Conservation (phyloP, 1,284 basidiomycete genomes). For the Cryptococcus hybrid region DNA sequence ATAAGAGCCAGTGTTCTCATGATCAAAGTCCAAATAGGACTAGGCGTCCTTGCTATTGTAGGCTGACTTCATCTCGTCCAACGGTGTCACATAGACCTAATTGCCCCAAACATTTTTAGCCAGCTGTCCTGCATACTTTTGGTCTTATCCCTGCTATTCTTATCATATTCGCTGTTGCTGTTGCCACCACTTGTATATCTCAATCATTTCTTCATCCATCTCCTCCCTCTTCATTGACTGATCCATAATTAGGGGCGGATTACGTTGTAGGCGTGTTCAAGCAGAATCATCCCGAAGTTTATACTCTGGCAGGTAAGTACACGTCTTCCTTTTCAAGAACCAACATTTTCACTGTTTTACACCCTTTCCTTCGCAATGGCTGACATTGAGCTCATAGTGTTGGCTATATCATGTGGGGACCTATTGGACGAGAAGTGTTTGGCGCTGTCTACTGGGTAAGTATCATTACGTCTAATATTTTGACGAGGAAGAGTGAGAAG, state of each 20-base stretch:
- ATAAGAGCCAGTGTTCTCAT: slow-evolving; percentile 33
- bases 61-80: too few relatives aligned
- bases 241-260: slow-evolving; percentile 24
- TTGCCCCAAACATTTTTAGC: neutral
- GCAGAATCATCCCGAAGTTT: slow-evolving; percentile 35
- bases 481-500: too few relatives aligned
- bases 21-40: slow-evolving; percentile 42
- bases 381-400: slow-evolving; percentile 15
- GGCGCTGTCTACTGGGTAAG: slow-evolving; percentile 27
- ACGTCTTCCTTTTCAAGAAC: too few relatives aligned
- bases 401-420: slow-evolving; percentile 35
- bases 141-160: slow-evolving; percentile 41
- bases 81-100: too few relatives aligned
- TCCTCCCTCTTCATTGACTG: neutral
- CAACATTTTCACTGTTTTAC: too few relatives aligned
- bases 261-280: slow-evolving; percentile 42
- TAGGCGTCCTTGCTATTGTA: slow-evolving; percentile 35
- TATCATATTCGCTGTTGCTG: slow-evolving; percentile 37
- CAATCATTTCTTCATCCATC: slow-evolving; percentile 13
- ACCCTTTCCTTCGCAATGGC: too few relatives aligned
- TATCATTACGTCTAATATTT: too few relatives aligned
- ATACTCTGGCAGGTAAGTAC: slow-evolving; percentile 20
- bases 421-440: slow-evolving; percentile 33
- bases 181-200: slow-evolving; percentile 39
- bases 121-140: slow-evolving; percentile 31